Conservation (phyloP, 2,329 filamentous ascomycete genomes). For the Monosporascus sp. region DNA sequence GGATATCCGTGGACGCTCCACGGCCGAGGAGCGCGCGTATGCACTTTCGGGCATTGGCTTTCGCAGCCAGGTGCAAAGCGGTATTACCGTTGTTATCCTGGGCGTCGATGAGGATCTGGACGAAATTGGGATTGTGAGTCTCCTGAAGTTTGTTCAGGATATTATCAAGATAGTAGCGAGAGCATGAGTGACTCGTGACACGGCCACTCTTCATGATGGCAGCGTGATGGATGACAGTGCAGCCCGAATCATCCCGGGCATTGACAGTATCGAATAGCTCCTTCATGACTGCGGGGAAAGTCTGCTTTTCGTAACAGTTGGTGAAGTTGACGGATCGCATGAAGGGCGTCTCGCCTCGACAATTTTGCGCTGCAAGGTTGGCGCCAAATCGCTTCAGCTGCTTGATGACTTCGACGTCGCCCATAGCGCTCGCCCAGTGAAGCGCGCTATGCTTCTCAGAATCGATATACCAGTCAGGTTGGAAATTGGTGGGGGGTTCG, state of each 20-base stretch:
- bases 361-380: slow-evolving; percentile 63
- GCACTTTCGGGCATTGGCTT: slow-evolving; percentile 83
- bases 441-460: slow-evolving; percentile 87
- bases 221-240: slow-evolving; percentile 91
- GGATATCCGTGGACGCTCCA: slow-evolving; percentile 76
- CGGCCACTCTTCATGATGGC: slow-evolving; percentile 81
- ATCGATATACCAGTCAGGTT: slow-evolving; percentile 89
- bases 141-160: slow-evolving; percentile 84
- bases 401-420: slow-evolving; percentile 85
- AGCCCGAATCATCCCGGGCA: slow-evolving; percentile 71
- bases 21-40: slow-evolving; percentile 73
- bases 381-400: slow-evolving; percentile 80
- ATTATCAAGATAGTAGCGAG: slow-evolving; percentile 88
- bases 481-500: slow-evolving; percentile 77
- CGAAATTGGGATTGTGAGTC: slow-evolving; percentile 65
- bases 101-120: slow-evolving; percentile 73
- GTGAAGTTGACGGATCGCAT: slow-evolving; percentile 95
- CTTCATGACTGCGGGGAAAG: slow-evolving; percentile 78
- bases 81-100: slow-evolving; percentile 88
- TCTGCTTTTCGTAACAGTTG: slow-evolving; percentile 91
- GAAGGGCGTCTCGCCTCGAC: slow-evolving; percentile 78
- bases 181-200: slow-evolving; percentile 76
- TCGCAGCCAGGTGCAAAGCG: slow-evolving; percentile 67
- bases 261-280: slow-evolving; percentile 79
- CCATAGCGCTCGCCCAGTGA: slow-evolving; percentile 98